Evolutionary conservation across 169 alveolate species (phyloP).

Genomic region (Plasmodium billcollinsi): DNA sequence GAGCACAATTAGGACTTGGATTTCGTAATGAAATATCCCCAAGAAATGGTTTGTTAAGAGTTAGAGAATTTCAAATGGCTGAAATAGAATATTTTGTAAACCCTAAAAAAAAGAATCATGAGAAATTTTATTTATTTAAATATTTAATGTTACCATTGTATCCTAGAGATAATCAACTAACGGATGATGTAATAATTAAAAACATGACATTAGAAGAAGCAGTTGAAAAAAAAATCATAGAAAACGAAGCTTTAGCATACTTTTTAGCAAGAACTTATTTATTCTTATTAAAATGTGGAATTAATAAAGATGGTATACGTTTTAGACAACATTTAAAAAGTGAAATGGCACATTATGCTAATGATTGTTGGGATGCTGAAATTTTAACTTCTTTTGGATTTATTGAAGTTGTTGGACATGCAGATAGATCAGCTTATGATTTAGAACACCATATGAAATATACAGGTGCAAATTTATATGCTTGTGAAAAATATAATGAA

Average conservation of each 20-base stretch:
- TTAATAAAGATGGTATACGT: constrained; percentile 93
- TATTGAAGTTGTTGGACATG: constrained; percentile 98
- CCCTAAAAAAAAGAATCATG: constrained; percentile 94
- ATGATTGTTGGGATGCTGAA: constrained; percentile 99
- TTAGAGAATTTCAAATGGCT: constrained; percentile 99
- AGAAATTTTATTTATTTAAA: constrained; percentile 90
- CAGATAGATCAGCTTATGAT: constrained; percentile 97
- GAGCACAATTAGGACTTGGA: constrained; percentile 98
- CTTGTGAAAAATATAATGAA: constrained; percentile 91
- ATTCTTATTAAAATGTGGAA: constrained; percentile 93
- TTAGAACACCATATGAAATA: constrained; percentile 93
- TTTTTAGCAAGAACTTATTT: constrained; percentile 96
- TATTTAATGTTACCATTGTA: constrained; percentile 92
- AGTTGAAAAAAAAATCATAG: constrained; percentile 89
- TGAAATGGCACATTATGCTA: constrained; percentile 99
- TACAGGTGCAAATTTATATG: constrained; percentile 92
- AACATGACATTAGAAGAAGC: constrained; percentile 94
- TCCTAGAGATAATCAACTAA: constrained; percentile 89
- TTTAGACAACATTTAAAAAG: constrained; percentile 96
- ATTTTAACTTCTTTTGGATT: constrained; percentile 97
- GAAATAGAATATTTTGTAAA: constrained; percentile 98
- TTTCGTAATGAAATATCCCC: constrained; percentile 99
- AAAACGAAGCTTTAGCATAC: constrained; percentile 97
- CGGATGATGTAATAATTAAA: constrained; percentile 51
- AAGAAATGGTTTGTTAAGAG: constrained; percentile 95